These are phyloP conservation scores for Phytophthora sansomeana DNA, from an alignment of 352 stramenopile species.

Conservation along the genomic window DNA sequence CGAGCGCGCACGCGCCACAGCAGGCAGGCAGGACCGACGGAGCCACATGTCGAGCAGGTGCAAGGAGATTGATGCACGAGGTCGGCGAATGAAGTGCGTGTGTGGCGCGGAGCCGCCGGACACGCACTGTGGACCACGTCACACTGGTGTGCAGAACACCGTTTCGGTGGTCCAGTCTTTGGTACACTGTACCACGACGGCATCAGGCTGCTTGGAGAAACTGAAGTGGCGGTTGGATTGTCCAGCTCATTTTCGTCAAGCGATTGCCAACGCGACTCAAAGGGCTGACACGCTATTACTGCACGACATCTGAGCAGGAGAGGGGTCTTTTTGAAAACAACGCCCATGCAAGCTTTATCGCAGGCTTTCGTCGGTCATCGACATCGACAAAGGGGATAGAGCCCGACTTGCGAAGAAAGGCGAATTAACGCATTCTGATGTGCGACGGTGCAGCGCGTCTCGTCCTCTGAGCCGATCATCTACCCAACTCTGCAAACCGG, in stretches of 20 bases:
- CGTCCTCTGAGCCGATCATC: too few relatives aligned
- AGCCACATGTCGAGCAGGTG: slow-evolving; percentile 63
- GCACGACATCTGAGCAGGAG: too few relatives aligned
- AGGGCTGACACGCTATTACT: neutral
- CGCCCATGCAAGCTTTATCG: too few relatives aligned
- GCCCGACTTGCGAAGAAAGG: neutral
- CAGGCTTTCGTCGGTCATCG: too few relatives aligned
- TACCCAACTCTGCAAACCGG: neutral
- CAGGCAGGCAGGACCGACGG: slow-evolving; percentile 54
- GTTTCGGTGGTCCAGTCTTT: slow-evolving; percentile 18
- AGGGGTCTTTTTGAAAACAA: too few relatives aligned
- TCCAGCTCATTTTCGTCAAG: neutral
- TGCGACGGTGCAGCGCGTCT: too few relatives aligned
- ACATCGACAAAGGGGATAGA: too few relatives aligned
- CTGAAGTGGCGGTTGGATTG: neutral
- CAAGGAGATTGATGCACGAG: slow-evolving; percentile 22
- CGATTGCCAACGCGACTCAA: neutral
- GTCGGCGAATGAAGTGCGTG: slow-evolving; percentile 17
- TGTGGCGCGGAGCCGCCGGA: slow-evolving; percentile 17
- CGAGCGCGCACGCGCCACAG: slow-evolving; percentile 47
- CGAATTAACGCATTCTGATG: neutral
- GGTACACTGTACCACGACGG: slow-evolving; percentile 12
- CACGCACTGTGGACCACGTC: neutral
- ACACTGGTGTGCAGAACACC: slow-evolving; percentile 12
- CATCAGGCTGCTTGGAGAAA: neutral